Evolutionary conservation across 164 flowering plant species (phyloP).

Genomic region (Macadamia integrifolia): DNA sequence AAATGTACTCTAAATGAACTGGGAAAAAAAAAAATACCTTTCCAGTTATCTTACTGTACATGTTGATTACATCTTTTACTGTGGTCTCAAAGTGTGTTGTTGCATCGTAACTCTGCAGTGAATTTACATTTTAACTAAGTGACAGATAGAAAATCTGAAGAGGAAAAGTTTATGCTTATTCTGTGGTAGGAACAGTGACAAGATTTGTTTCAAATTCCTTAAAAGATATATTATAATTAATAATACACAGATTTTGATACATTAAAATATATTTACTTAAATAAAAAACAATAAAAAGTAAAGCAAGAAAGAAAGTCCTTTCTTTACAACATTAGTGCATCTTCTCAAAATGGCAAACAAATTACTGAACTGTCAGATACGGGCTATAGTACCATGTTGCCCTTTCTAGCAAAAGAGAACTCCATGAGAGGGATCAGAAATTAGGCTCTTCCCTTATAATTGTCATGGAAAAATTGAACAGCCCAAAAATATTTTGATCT

Average conservation of each 20-base stretch:
- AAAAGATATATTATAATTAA: not conserved
- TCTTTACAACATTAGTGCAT: too few species aligned
- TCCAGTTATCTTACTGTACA: slow-evolving; percentile 82
- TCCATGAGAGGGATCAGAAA: too few species aligned
- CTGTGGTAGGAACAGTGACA: not conserved
- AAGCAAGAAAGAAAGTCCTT: too few species aligned
- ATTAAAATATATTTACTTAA: not conserved
- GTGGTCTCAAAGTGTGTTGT: slow-evolving; percentile 86
- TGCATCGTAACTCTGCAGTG: slow-evolving; percentile 74
- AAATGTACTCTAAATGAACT: too few species aligned
- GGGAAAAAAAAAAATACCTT: slow-evolving; percentile 45
- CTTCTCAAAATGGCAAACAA: too few species aligned
- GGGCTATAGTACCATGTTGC: too few species aligned
- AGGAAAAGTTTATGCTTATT: not conserved
- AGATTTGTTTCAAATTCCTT: not conserved
- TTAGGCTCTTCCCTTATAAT: too few species aligned
- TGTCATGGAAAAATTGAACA: not conserved
- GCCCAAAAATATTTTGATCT: not conserved
- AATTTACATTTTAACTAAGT: not conserved
- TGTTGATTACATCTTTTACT: slow-evolving; percentile 56
- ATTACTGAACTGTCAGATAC: too few species aligned
- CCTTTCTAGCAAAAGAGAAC: too few species aligned
- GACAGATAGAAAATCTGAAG: not conserved
- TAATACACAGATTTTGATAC: not conserved
- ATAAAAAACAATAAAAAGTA: not conserved